Conservation (phyloP, 306 rosid genomes). For the Neltuma alba region DNA sequence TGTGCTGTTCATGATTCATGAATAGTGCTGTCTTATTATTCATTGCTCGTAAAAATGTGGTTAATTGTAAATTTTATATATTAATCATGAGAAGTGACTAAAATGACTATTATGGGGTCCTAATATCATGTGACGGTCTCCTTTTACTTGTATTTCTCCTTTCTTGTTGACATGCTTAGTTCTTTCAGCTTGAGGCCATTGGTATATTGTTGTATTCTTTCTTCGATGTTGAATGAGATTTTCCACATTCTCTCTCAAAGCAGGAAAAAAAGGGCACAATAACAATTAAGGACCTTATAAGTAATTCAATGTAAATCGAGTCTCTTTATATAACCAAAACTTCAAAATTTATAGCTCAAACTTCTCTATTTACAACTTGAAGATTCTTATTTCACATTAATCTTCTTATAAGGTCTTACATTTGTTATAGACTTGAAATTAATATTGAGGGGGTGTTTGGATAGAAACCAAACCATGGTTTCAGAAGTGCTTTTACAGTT, state of each 20-base stretch:
- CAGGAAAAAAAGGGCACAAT: neutral
- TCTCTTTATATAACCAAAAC: neutral
- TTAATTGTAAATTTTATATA: too few relatives aligned
- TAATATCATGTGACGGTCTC: neutral
- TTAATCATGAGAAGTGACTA: neutral
- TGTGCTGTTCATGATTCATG: neutral
- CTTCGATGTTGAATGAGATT: neutral
- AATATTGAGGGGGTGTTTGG: too few relatives aligned
- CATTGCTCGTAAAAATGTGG: neutral
- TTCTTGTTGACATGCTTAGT: neutral
- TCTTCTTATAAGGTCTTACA: neutral
- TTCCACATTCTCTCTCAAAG: neutral
- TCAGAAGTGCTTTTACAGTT: too few relatives aligned
- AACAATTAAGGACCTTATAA: neutral
- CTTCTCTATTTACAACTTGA: neutral
- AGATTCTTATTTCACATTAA: neutral
- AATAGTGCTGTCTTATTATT: too few relatives aligned
- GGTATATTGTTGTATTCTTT: neutral
- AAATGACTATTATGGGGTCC: neutral
- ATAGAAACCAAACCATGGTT: too few relatives aligned
- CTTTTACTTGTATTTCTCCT: neutral
- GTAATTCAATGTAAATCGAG: neutral
- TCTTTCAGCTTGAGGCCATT: too few relatives aligned
- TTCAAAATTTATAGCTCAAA: too few relatives aligned
- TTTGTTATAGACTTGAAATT: too few relatives aligned